Percentiles rank a stretch among this genome's conserved stretches.
These are phyloP conservation scores for Lactifluus pinguis DNA, from an alignment of 768 basidiomycete species.

Conservation along the genomic window DNA sequence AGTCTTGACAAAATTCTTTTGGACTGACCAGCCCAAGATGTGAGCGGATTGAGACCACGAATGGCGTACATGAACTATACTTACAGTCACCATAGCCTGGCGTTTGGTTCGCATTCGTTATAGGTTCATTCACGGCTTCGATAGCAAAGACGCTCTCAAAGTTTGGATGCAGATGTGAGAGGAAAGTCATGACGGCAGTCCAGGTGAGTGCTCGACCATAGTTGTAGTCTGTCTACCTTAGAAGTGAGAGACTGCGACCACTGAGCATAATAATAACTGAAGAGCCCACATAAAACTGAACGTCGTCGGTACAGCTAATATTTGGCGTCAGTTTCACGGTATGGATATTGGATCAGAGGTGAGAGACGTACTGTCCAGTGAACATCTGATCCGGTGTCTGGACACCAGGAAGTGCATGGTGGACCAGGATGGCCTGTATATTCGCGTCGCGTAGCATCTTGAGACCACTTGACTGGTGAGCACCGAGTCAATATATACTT, in stretches of 20 bases:
- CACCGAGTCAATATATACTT: not conserved
- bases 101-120: slow-evolving; percentile 59
- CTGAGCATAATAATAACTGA: not conserved
- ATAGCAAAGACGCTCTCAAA: slow-evolving; percentile 62
- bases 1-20: not conserved
- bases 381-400: slow-evolving; percentile 54
- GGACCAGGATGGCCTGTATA: slow-evolving; percentile 58
- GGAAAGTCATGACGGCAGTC: slow-evolving; percentile 69
- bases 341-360: not conserved
- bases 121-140: slow-evolving; percentile 71
- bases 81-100: slow-evolving; percentile 64
- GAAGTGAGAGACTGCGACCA: not conserved
- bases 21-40: not conserved
- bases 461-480: slow-evolving; percentile 50
- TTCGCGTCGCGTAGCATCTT: slow-evolving; percentile 49
- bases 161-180: slow-evolving; percentile 59
- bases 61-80: slow-evolving; percentile 19
- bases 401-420: slow-evolving; percentile 66
- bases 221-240: slow-evolving; percentile 51
- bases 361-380: slow-evolving; percentile 46
- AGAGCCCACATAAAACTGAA: slow-evolving; percentile 60
- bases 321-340: not conserved
- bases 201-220: slow-evolving; percentile 74
- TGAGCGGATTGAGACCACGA: not conserved
- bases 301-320: slow-evolving; percentile 52